Base-by-base conservation (phyloP, 2,329 filamentous ascomycete species). In the Alternaria sp. region DNA sequence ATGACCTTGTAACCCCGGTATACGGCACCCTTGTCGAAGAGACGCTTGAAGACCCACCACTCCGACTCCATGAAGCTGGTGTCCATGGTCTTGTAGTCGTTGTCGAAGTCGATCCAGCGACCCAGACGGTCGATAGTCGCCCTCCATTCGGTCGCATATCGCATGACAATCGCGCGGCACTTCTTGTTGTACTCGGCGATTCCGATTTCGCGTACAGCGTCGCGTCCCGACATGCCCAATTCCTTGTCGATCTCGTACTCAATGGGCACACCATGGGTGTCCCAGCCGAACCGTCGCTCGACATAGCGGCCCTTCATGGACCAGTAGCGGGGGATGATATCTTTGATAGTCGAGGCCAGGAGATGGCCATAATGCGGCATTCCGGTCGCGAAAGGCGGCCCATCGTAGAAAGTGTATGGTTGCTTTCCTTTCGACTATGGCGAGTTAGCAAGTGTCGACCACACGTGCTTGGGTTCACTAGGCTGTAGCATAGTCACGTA, bases 181-280 rank as follows among this genome's bases (percentile, higher is more conserved):
- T 97, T 92, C 66, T 88, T 90, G 79, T 98, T 98, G 84, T 97
- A 98, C 75, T 92, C 92, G 69, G 87, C 91, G 70, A 97, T 89
- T 54, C 95, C 95, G 71, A 97, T 86, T 82, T 96, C 87, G 82
- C 90, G 88, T 45, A 98, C 94, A 6, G 94, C 94, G 69, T 94
- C 92, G 79, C 92, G 92, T 59, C 93, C 93, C 70, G 92, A 92
- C 76, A 97, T 94, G 44, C 92, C 92, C 69, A 97, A 86, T 82
- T 95, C 95, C 87, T 97, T 97, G 85, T 97, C 95, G 76, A 97
- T 97, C 82, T 97, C 95, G 80, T 97, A 93, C 83, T 98, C 95
- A 71, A 98, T 96, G 15, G 95, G 95, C 57, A 98, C 86, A 65
- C 95, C 95, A 78, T 97, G 95, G 2, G 94, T 93, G 79, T 97